phyloP scores from a whole-genome alignment of 345 rosid genomes.

The Heritiera fomes region DNA sequence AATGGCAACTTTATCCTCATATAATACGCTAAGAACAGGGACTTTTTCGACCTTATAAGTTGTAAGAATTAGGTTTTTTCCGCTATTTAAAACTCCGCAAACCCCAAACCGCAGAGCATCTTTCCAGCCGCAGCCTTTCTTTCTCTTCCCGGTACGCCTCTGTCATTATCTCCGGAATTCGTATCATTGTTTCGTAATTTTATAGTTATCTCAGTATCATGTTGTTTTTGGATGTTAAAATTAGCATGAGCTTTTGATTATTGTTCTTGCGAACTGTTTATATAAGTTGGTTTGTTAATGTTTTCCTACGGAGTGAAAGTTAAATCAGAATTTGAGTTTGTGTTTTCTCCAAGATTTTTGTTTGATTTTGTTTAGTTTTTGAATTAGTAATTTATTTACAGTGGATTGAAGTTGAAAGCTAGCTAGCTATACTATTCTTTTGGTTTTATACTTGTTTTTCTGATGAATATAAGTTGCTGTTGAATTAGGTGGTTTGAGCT shows the following conservation, averaged over 20 bases:
- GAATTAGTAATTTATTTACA: background rate
- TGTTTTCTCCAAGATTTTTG: background rate
- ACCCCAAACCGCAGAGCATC: background rate
- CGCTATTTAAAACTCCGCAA: background rate
- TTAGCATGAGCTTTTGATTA: background rate
- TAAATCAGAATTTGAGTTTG: background rate
- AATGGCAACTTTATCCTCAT: background rate
- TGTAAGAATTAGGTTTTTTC: background rate
- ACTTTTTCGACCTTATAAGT: background rate
- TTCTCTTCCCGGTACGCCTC: background rate
- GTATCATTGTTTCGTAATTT: background rate
- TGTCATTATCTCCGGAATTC: background rate
- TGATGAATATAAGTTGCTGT: background rate
- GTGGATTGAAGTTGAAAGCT: background rate
- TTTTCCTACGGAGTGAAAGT: background rate
- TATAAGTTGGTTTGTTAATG: background rate
- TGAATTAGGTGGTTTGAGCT: background rate
- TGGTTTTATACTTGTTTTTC: background rate
- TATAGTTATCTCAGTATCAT: background rate
- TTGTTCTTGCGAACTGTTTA: background rate
- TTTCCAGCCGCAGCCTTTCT: background rate
- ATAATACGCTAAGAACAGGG: background rate
- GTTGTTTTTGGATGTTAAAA: background rate
- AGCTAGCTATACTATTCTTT: background rate
- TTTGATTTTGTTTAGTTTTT: background rate